phyloP scores from a whole-genome alignment of 768 basidiomycete genomes.

The Mrakia blollopis region DNA sequence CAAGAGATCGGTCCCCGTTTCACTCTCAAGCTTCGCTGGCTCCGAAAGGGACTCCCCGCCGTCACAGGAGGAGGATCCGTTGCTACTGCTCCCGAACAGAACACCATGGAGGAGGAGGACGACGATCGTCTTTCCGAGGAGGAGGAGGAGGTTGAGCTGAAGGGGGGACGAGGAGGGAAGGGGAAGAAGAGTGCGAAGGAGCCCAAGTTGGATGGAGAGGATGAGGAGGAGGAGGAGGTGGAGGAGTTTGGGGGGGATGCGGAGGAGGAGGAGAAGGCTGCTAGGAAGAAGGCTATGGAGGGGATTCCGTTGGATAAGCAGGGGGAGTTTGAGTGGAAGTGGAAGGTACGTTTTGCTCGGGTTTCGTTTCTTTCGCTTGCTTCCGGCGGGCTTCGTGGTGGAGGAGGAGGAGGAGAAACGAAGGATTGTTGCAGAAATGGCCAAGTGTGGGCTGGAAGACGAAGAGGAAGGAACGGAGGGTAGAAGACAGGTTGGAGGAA shows the following conservation, averaged over 20 bases:
- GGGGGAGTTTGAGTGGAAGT: slow-evolving; percentile 79
- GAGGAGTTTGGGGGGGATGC: slow-evolving; percentile 41
- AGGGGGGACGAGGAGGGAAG: slow-evolving; percentile 39
- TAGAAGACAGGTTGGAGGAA: no score
- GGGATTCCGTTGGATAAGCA: slow-evolving; percentile 51
- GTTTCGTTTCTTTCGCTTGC: slow-evolving; percentile 11
- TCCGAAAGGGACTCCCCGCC: slow-evolving; percentile 81
- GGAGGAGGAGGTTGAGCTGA: slow-evolving; percentile 37
- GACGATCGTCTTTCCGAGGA: slow-evolving; percentile 32
- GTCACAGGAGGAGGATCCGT: slow-evolving; percentile 53
- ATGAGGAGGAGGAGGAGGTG: slow-evolving; percentile 37
- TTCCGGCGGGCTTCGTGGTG: not conserved
- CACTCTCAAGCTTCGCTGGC: slow-evolving; percentile 83
- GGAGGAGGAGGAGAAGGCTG: slow-evolving; percentile 43
- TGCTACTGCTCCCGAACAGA: slow-evolving; percentile 57
- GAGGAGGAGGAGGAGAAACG: no score
- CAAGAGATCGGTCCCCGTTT: slow-evolving; percentile 99
- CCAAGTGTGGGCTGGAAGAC: no score
- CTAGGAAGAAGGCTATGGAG: slow-evolving; percentile 38
- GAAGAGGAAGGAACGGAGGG: no score
- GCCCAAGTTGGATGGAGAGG: slow-evolving; percentile 41
- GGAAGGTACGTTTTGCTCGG: slow-evolving; percentile 62
- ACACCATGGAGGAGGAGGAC: slow-evolving; percentile 52
- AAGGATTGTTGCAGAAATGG: no score
- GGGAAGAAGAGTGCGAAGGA: slow-evolving; percentile 39